Evolutionary conservation across 176 grass and related monocot genomes (phyloP), one percentile per base, ranked within the genome.

Genomic region (Aegilops longissima): DNA sequence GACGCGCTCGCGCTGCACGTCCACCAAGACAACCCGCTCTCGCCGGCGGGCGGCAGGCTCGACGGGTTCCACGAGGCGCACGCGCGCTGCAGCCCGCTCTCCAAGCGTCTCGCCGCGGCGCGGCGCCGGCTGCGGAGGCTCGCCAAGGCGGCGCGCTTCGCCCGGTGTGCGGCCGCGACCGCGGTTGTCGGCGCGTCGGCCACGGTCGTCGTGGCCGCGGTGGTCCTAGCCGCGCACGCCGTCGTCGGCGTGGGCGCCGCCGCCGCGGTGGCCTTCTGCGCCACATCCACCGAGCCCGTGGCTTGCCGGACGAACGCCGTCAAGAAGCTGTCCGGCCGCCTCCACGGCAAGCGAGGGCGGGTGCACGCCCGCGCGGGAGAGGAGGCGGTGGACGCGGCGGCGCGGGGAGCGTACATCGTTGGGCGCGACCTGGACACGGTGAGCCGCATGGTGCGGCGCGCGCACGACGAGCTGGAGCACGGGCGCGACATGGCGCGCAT

Each of bases 381-480:
- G 5, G 52, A 65, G 1, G 81, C 84, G 65, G 82, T 95, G 88
- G 96, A 98, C 86, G 85, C 92, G 42, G 95, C 93, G 72, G 91
- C 90, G 12, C 91, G 87, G 47, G 93, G 96, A 3, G 96, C 90
- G 11, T 98, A 95, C 77, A 98, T 94, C 52, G 90, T 98, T 16
- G 93, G 87, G 64, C 85, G 93, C 12, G 92, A 98, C 68, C 80
- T 98, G 27, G 96, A 98, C 84, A 98, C 93, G 44, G 82, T 98
- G 52, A 95, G 90, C 80, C 88, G 93, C 13, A 92, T 98, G 93
- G 86, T 95, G 79, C 70, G 86, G 70, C 91, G 96, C 40, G 90
- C 90, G 69, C 92, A 93, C 69, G 92, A 94, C 68, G 93, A 98
- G 92, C 86, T 96, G 35, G 93, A 98, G 86, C 96, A 98, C 82